Evolutionary conservation across 2,329 filamentous ascomycete species (phyloP).

Genomic region (Neurospora sp.): DNA sequence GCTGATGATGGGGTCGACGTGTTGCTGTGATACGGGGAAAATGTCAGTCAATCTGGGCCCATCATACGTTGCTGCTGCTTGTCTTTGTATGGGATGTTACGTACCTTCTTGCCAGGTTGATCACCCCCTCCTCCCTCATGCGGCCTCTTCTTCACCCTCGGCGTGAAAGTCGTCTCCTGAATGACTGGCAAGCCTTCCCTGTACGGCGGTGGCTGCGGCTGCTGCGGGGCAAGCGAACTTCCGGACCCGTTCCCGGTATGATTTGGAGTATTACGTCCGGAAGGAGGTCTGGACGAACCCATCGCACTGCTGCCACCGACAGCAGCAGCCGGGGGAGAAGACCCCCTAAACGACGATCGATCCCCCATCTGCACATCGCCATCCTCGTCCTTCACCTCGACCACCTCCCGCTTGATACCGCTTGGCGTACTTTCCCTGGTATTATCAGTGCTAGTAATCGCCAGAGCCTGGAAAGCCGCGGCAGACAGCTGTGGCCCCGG

Average conservation of each 20-base stretch:
- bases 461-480: slow-evolving; percentile 12
- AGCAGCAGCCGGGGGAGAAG: background rate
- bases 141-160: slow-evolving; percentile 32
- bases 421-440: background rate
- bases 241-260: slow-evolving; percentile 5
- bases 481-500: slow-evolving; percentile 28
- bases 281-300: slow-evolving; percentile 1
- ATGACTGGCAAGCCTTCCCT: slow-evolving; percentile 27
- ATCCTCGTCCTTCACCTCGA: slow-evolving; percentile 9
- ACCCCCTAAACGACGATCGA: slow-evolving; percentile 2
- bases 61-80: background rate
- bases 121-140: slow-evolving; percentile 27
- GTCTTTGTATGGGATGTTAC: background rate
- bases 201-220: slow-evolving; percentile 19
- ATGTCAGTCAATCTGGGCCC: background rate
- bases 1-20: background rate
- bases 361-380: slow-evolving; percentile 20
- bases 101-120: slow-evolving; percentile 14
- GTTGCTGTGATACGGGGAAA: background rate
- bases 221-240: slow-evolving; percentile 14
- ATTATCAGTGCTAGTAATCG: background rate
- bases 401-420: background rate
- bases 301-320: background rate
- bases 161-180: slow-evolving; percentile 24
- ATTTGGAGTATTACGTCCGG: background rate